These are phyloP conservation scores for Beauveria medogensis DNA, from an alignment of 2,329 filamentous ascomycete species.

Conservation along the genomic window DNA sequence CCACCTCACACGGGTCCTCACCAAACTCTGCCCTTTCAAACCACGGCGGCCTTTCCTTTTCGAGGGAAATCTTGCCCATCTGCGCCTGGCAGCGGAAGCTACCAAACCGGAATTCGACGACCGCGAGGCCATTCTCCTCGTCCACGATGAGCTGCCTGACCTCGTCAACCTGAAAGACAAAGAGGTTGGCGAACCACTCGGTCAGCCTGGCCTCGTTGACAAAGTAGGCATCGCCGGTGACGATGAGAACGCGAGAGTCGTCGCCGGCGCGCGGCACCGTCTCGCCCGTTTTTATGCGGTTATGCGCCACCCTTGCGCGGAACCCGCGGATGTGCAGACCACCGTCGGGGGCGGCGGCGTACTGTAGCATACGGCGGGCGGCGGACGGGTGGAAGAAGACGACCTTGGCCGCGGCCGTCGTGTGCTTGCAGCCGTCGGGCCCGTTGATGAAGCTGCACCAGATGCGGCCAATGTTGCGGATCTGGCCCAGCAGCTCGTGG, in stretches of 20 bases:
- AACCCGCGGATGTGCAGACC: constrained; percentile 30
- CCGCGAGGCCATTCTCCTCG: constrained; percentile 15
- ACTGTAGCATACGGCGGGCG: constrained; percentile 26
- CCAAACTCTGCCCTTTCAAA: constrained; percentile 32
- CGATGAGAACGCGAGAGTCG: constrained; percentile 41
- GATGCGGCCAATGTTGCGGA: constrained; percentile 41
- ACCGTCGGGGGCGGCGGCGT: constrained; percentile 15
- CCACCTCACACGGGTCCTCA: constrained; percentile 30
- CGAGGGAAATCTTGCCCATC: constrained; percentile 34
- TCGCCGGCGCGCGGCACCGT: constrained; percentile 18
- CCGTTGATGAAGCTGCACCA: constrained; percentile 44
- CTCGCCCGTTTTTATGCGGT: constrained; percentile 38
- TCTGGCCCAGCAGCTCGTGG: constrained; percentile 33
- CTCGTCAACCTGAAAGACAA: constrained; percentile 41
- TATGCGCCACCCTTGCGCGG: constrained; percentile 33
- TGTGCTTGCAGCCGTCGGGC: constrained; percentile 29
- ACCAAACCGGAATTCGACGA: constrained; percentile 45
- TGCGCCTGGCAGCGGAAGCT: constrained; percentile 48
- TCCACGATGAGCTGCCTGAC: constrained; percentile 25
- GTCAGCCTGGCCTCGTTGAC: constrained; percentile 35
- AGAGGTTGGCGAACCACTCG: constrained; percentile 32
- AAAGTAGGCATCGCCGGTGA: constrained; percentile 35
- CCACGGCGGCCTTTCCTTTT: constrained; percentile 25
- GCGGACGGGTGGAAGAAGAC: constrained; percentile 37
- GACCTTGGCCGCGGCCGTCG: constrained; percentile 38